Percentiles rank a stretch among this genome's conserved stretches.
These are phyloP conservation scores for Coniella lustricola DNA, from an alignment of 2,329 filamentous ascomycete genomes.

Conservation along the genomic window DNA sequence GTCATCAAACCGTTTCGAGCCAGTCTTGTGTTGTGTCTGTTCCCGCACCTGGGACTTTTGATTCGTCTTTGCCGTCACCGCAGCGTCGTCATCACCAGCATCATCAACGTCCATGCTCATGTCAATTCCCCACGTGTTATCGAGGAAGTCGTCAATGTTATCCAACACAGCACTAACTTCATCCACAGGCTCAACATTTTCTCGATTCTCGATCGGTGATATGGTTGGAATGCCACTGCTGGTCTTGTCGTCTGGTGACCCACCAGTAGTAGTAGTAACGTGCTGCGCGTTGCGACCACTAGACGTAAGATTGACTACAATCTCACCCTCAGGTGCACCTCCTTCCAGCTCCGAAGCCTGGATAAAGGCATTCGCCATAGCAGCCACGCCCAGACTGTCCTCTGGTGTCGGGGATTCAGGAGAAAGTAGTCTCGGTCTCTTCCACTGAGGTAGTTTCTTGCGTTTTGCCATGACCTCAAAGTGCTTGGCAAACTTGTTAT, in stretches of 20 bases:
- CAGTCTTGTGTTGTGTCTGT: no score
- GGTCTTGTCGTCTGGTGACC: not conserved
- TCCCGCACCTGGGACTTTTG: no score
- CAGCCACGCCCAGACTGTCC: constrained; percentile 34
- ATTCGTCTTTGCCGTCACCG: not conserved
- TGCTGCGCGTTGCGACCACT: constrained; percentile 1
- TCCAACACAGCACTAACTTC: constrained; percentile 39
- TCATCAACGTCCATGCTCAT: constrained; percentile 26
- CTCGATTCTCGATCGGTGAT: not conserved
- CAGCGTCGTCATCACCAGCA: constrained; percentile 18
- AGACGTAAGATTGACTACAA: not conserved
- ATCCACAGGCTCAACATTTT: constrained; percentile 25
- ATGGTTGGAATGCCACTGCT: not conserved
- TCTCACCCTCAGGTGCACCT: no score
- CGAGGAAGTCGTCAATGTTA: constrained; percentile 39
- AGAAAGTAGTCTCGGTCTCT: constrained; percentile 27
- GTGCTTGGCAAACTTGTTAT: constrained; percentile 38
- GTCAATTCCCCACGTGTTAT: constrained; percentile 29
- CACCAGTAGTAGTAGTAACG: no score
- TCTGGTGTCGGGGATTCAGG: constrained; percentile 35
- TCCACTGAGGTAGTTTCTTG: constrained; percentile 24
- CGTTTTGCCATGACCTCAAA: constrained; percentile 36
- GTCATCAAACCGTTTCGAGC: no score
- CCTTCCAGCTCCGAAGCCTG: constrained; percentile 31
- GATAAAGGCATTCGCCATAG: constrained; percentile 44